Conservation (phyloP, 139 green algal species). For the Closterium sp. region DNA sequence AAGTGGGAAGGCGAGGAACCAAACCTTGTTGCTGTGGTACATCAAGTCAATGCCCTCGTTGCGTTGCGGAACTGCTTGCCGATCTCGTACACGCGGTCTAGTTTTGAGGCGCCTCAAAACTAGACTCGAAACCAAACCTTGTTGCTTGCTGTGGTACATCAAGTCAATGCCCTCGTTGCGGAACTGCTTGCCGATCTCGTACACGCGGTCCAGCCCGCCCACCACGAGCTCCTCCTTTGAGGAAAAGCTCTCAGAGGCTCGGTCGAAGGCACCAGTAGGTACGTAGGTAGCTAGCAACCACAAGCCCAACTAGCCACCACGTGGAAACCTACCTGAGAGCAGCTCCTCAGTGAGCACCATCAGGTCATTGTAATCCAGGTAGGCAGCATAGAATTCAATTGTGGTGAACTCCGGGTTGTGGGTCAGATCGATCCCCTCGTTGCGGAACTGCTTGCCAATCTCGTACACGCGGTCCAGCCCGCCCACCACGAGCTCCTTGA, state of each 20-base stretch:
- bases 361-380: slow-evolving; percentile 98
- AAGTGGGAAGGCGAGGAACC: neutral
- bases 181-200: slow-evolving; percentile 73
- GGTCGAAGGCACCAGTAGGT: too few relatives aligned
- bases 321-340: slow-evolving; percentile 61
- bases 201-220: slow-evolving; percentile 95
- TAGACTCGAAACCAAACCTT: too few relatives aligned
- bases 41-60: slow-evolving; percentile 99
- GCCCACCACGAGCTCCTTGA: slow-evolving; percentile 97
- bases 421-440: slow-evolving; percentile 99
- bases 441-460: slow-evolving; percentile 72
- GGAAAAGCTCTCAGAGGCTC: too few relatives aligned
- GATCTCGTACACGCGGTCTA: slow-evolving; percentile 94
- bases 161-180: slow-evolving; percentile 98
- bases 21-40: slow-evolving; percentile 93
- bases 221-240: too few relatives aligned
- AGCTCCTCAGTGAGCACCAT: slow-evolving; percentile 96
- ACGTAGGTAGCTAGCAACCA: too few relatives aligned
- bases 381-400: slow-evolving; percentile 94
- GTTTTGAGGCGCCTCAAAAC: slow-evolving; percentile 86
- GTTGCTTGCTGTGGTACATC: too few relatives aligned
- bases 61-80: slow-evolving; percentile 75
- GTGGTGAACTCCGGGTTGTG: slow-evolving; percentile 99
- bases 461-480: slow-evolving; percentile 95
- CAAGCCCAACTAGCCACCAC: too few relatives aligned